Base-by-base conservation (phyloP, 1,284 basidiomycete genomes). In the Ustanciosporium gigantosporum region DNA sequence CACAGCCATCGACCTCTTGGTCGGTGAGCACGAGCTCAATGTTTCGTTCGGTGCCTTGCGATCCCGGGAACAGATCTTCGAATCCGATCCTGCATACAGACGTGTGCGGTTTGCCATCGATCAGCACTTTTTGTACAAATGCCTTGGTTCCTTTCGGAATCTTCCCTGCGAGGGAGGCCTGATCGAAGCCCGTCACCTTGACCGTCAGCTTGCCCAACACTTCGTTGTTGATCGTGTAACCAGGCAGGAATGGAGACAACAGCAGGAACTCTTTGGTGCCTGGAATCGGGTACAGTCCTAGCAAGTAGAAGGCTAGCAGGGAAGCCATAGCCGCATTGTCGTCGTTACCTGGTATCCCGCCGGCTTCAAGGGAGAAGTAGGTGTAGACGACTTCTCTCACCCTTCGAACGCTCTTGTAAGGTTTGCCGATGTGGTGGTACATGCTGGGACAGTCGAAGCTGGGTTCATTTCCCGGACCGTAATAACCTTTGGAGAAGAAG, bases 301-400 rank as follows among this genome's bases (percentile, higher is more conserved):
- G 71, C 32, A 84, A 73, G 60, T 84, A 83, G 79, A 84, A 87
- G 1, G 82, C 80, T 2, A 82, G 84, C 55, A 85, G 86, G 59
- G 85, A 85, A 3, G 82, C 86, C 87, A 88, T 87, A 0, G 86
- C 87, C 36, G 84, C 86, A 78, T 61, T 77, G 64, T 84, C 83
- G 53, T 84, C 83, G 61, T 85, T 84, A 14, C 83, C 70, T 5
- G 70, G 70, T 7, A 71, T 36, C 2, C 59, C 58, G 9, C 37
- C 50, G 3, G 41, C 41, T 37, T 41, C 37, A 4, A 68, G 55
- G 39, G 62, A 61, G 34, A 73, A 73, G 59, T 71, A 61, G 8
- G 34, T 42, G 25, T 36, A 24, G 15, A 73, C 66, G 14, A 66
- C 55, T 23, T 65, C 37, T 9, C 70, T 24, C 14, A 71, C 56